Evolutionary conservation across 75 land plant genomes (phyloP), one percentile per base, ranked within the genome.

Genomic region (Sequoia sempervirens): DNA sequence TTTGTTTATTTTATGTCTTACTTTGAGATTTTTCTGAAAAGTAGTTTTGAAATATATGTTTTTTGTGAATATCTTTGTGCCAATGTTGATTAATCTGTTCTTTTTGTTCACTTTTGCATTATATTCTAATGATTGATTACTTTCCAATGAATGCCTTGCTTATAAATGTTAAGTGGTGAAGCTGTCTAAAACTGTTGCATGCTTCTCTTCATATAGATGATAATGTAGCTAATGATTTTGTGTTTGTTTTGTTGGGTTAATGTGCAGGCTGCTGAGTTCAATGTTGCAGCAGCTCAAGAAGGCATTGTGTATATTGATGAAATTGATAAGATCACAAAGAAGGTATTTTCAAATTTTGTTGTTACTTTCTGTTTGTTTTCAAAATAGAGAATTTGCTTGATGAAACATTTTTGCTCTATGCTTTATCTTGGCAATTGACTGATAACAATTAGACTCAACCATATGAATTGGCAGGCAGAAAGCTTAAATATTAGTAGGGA

Each of bases 271-370:
- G 91, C 94, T 68, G 91, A 93, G 72, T 93, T 91, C 68, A 87
- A 93, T 86, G 92, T 93, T 53, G 85, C 88, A 50, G 94, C 94
- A 52, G 92, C 94, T 26, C 92, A 93, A 80, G 89, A 93, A 81
- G 94, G 94, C 68, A 93, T 93, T 84, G 94, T 93, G 26, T 93
- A 93, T 83, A 93, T 93, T 91, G 94, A 93, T 82, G 94, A 91
- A 87, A 91, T 93, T n/a, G 92, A 93, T 47, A 91, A 93, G 82
- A 93, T 93, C 17, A 91, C 94, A 34, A 93, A 93, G 82, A 91
- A 93, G 90, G 92, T 92, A 46, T 40, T 9, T 47, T 47, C 50
- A 47, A 47, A 47, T 47, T 86, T 82, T 9, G 7, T 18, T 83
- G 73, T 47, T 80, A 40, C 40, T 6, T 10, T 18, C 36, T 11